Evolutionary conservation across 441 rosid genomes (phyloP).

Genomic region (Aquilaria agallochum): DNA sequence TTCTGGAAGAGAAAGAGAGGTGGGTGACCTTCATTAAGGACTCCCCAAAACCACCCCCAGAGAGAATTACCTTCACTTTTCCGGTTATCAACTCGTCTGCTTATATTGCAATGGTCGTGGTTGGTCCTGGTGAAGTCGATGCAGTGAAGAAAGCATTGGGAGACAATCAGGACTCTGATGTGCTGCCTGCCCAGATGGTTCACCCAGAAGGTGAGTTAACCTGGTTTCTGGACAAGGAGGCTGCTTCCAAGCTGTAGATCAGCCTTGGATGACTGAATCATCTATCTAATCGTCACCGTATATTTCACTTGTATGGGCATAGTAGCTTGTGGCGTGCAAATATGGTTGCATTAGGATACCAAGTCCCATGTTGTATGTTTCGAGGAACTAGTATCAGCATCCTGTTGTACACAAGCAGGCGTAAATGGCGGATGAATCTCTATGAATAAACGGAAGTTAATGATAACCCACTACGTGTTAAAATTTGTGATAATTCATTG

Average conservation of each 20-base stretch:
- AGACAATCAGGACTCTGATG: constrained; percentile 25
- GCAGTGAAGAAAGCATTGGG: constrained; percentile 55
- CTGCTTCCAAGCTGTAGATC: constrained; percentile 61
- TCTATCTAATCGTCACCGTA: no score
- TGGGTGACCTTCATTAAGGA: constrained; percentile 77
- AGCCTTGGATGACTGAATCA: no score
- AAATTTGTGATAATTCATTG: no score
- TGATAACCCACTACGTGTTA: no score
- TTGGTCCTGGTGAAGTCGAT: constrained; percentile 64
- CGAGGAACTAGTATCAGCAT: no score
- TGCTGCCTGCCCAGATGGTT: constrained; percentile 60
- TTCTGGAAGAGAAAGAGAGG: constrained; percentile 53
- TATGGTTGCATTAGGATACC: no score
- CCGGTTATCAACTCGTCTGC: constrained; percentile 83
- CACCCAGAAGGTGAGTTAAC: constrained; percentile 62
- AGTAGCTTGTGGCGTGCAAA: no score
- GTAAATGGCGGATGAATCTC: no score
- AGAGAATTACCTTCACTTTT: constrained; percentile 78
- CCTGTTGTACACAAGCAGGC: no score
- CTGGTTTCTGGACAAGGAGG: constrained; percentile 87
- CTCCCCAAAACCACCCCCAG: constrained; percentile 85
- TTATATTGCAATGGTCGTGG: constrained; percentile 59
- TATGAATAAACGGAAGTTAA: no score
- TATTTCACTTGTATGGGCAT: no score
- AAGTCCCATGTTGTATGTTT: no score